phyloP scores from a whole-genome alignment of 176 grass and related monocot genomes.

The Oryza longistaminata region DNA sequence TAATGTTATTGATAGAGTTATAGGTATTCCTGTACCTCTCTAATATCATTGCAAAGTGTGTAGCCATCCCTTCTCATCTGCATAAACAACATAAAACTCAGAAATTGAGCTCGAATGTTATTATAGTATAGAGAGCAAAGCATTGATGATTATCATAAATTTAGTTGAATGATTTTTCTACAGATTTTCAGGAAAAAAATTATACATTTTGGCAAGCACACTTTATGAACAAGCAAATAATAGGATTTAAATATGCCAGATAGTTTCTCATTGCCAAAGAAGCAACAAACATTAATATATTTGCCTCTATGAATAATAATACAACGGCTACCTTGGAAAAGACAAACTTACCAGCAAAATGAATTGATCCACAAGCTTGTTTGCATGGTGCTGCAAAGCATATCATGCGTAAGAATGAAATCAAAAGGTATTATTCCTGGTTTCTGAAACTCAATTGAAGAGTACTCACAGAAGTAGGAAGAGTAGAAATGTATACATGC shows the following conservation, averaged over 20 bases:
- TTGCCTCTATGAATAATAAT: not conserved
- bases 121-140: not conserved
- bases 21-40: constrained; percentile 4
- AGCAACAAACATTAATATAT: not conserved
- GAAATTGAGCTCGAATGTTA: not conserved
- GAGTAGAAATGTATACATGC: constrained; percentile 27
- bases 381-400: constrained; percentile 54
- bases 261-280: not conserved
- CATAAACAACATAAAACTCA: constrained; percentile 2
- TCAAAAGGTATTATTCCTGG: not conserved
- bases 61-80: constrained; percentile 69
- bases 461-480: constrained; percentile 49
- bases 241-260: not conserved
- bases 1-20: not conserved
- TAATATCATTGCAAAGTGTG: constrained; percentile 21
- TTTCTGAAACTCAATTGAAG: not conserved
- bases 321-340: not conserved
- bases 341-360: constrained; percentile 50
- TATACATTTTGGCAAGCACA: not conserved
- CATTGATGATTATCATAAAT: constrained; percentile 1
- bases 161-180: not conserved
- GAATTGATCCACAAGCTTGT: constrained; percentile 59
- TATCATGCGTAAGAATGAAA: constrained; percentile 18
- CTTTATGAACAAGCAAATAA: not conserved
- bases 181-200: not conserved